These are phyloP conservation scores for Lachnellula occidentalis DNA, from an alignment of 2,329 filamentous ascomycete species.

Conservation along the genomic window DNA sequence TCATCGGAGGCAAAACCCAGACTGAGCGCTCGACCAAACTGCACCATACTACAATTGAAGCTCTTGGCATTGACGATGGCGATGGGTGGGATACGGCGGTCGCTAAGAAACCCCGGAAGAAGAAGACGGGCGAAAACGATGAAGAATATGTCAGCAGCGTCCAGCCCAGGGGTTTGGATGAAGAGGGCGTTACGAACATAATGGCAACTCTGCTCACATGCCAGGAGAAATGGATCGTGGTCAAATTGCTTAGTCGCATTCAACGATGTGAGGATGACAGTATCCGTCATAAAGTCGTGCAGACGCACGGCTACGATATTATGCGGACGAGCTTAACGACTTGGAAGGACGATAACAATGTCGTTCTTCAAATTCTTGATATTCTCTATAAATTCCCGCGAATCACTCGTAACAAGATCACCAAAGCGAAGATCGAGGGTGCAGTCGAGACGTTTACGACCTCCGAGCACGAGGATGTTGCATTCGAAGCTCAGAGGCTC, in stretches of 20 bases:
- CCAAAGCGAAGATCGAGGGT: slow-evolving; percentile 89
- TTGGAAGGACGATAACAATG: slow-evolving; percentile 85
- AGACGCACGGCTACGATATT: slow-evolving; percentile 96
- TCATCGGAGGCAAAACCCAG: slow-evolving; percentile 96
- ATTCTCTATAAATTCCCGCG: slow-evolving; percentile 86
- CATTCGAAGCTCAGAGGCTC: slow-evolving; percentile 63
- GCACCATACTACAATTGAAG: slow-evolving; percentile 83
- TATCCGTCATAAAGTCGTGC: slow-evolving; percentile 81
- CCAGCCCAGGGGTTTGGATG: slow-evolving; percentile 71
- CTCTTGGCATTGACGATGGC: slow-evolving; percentile 86
- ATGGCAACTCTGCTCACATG: slow-evolving; percentile 97
- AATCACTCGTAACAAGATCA: slow-evolving; percentile 93
- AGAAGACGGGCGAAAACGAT: slow-evolving; percentile 85
- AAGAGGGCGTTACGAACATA: slow-evolving; percentile 83
- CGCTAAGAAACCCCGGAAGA: slow-evolving; percentile 85
- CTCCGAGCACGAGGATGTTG: slow-evolving; percentile 70
- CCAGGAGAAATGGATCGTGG: slow-evolving; percentile 98
- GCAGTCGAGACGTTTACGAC: slow-evolving; percentile 64
- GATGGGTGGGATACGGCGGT: slow-evolving; percentile 90
- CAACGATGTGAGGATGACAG: slow-evolving; percentile 81
- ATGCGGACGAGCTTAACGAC: slow-evolving; percentile 79
- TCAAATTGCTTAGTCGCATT: slow-evolving; percentile 87
- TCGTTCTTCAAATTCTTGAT: slow-evolving; percentile 82
- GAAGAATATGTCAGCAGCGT: slow-evolving; percentile 93
- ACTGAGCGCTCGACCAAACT: slow-evolving; percentile 92